Conservation (phyloP, 163 green algal species). For the Trebouxia gelatinosa region DNA sequence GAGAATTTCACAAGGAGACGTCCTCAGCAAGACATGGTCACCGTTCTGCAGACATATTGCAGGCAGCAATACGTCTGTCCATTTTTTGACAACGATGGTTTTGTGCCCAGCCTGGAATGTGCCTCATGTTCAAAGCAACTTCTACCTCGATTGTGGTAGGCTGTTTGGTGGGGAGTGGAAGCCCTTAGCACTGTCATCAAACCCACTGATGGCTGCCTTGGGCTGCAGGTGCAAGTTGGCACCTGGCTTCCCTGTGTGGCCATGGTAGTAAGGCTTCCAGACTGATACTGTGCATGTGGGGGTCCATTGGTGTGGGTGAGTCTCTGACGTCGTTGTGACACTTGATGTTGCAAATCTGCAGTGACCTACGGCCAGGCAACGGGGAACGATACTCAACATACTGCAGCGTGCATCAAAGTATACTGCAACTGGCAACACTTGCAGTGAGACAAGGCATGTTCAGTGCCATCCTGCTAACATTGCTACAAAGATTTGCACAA, state of each 20-base stretch:
- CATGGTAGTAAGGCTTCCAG: not conserved
- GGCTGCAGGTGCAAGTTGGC: too few relatives aligned
- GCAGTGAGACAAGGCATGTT: not conserved
- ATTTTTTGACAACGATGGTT: too few relatives aligned
- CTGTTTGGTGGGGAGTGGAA: not conserved
- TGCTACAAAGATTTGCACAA: too few relatives aligned
- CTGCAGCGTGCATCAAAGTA: not conserved
- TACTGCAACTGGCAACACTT: not conserved
- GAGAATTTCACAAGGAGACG: too few relatives aligned
- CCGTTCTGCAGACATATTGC: not conserved
- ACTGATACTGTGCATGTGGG: not conserved
- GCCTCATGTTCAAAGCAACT: not conserved
- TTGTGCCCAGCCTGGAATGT: not conserved
- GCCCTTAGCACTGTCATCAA: not conserved
- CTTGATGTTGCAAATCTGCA: constrained; percentile 17
- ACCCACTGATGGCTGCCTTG: not conserved
- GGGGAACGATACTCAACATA: not conserved
- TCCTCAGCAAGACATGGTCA: too few relatives aligned
- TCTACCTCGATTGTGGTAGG: not conserved
- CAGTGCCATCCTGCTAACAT: not conserved
- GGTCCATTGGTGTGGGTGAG: constrained; percentile 12
- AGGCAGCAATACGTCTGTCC: too few relatives aligned
- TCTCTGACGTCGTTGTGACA: not conserved
- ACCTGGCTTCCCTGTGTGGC: too few relatives aligned
- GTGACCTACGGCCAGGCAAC: not conserved